phyloP scores from a whole-genome alignment of 805 yeast genomes.

The Starmera pachycereana region DNA sequence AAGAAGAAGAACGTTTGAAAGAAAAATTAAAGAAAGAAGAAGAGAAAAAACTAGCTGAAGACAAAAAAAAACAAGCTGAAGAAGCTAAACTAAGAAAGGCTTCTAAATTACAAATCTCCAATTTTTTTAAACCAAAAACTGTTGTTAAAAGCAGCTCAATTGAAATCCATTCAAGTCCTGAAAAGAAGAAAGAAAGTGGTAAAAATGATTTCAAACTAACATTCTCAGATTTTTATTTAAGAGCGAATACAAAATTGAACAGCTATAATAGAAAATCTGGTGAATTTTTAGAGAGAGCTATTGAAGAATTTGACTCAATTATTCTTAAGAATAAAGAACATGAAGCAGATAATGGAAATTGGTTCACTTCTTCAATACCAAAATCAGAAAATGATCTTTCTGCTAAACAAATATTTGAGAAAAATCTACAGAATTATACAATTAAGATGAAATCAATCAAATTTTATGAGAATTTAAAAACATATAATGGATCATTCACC shows the following conservation, averaged over 20 bases:
- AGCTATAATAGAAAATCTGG: too few relatives aligned
- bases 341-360: slow-evolving; percentile 3
- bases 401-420: slow-evolving; percentile 21
- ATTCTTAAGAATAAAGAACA: not conserved
- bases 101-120: slow-evolving; percentile 19
- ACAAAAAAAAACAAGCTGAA: slow-evolving; percentile 23
- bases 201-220: too few relatives aligned
- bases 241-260: too few relatives aligned
- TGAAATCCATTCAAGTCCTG: slow-evolving; percentile 4
- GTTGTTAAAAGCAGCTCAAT: slow-evolving; percentile 9
- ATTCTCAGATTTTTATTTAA: too few relatives aligned
- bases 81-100: slow-evolving; percentile 11
- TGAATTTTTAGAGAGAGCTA: too few relatives aligned
- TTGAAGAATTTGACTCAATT: too few relatives aligned
- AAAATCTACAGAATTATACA: slow-evolving; percentile 23
- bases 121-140: slow-evolving; percentile 19
- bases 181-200: too few relatives aligned
- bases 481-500: slow-evolving; percentile 44
- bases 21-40: slow-evolving; percentile 20
- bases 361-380: too few relatives aligned
- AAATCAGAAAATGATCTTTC: slow-evolving; percentile 15
- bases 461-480: slow-evolving; percentile 42
- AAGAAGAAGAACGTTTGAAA: slow-evolving; percentile 13
- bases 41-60: slow-evolving; percentile 27
- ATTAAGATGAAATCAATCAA: slow-evolving; percentile 26